A percentile compares a stretch with the other conserved stretches of the same genome.
phyloP scores from a whole-genome alignment of 2,329 filamentous ascomycete genomes.

The Cercospora zeae-maydis region DNA sequence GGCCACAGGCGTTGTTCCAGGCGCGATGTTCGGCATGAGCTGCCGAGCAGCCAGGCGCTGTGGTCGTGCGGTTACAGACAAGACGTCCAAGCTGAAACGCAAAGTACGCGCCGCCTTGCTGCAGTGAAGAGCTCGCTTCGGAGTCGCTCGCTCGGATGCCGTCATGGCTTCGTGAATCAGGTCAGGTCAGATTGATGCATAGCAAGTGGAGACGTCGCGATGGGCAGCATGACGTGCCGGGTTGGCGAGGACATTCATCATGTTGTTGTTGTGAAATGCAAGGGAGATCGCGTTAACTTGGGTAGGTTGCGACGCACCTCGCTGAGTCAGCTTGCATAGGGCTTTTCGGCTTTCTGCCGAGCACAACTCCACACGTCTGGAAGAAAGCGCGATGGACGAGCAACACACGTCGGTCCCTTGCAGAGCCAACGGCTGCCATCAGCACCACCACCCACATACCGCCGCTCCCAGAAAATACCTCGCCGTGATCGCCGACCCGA shows the following conservation, averaged over 20 bases:
- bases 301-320: neutral
- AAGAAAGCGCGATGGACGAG: slow-evolving; percentile 2
- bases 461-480: neutral
- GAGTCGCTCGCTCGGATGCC: neutral
- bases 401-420: slow-evolving; percentile 9
- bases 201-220: neutral
- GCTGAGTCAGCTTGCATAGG: neutral
- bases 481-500: slow-evolving; percentile 5
- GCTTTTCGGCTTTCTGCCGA: neutral
- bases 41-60: slow-evolving; percentile 2
- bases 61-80: slow-evolving; percentile 7
- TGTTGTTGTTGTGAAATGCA: neutral
- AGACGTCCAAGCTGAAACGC: slow-evolving; percentile 8
- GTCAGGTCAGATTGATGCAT: neutral
- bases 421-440: neutral
- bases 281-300: neutral
- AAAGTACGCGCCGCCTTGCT: slow-evolving; percentile 3
- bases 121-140: neutral
- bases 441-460: neutral
- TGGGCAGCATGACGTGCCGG: no score
- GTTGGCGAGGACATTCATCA: no score
- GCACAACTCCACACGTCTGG: slow-evolving; percentile 6
- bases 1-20: neutral
- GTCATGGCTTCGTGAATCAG: neutral
- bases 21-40: neutral